These are phyloP conservation scores for Skeletonema potamos DNA, from an alignment of 108 stramenopile genomes.

Conservation along the genomic window DNA sequence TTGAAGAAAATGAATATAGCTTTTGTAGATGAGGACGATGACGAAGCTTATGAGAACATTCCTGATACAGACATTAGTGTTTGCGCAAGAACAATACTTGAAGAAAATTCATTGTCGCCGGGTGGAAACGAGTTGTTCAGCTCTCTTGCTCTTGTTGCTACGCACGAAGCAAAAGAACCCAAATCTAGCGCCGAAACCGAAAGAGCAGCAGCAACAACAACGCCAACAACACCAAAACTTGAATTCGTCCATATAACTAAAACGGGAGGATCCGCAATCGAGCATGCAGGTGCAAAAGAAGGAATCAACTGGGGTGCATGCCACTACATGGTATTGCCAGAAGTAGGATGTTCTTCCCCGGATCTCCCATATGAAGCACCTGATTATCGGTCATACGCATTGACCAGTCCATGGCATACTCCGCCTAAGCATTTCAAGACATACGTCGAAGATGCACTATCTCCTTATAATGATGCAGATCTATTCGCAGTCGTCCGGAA, in stretches of 20 bases:
- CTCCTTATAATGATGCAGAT: slow-evolving; percentile 30
- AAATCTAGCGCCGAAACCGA: not conserved
- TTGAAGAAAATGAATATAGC: not conserved
- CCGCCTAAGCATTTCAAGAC: slow-evolving; percentile 9
- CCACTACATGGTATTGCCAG: slow-evolving; percentile 22
- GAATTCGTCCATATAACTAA: slow-evolving; percentile 61
- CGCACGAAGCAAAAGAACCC: no score
- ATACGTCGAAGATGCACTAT: not conserved
- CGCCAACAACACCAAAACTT: no score
- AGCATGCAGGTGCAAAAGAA: slow-evolving; percentile 15
- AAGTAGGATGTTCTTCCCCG: slow-evolving; percentile 13
- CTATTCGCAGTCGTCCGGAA: slow-evolving; percentile 52
- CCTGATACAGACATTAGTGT: no score
- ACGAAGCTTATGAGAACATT: no score
- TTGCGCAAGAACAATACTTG: not conserved
- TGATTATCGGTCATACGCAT: slow-evolving; percentile 7
- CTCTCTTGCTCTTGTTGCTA: no score
- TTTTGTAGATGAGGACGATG: not conserved
- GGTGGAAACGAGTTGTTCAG: no score
- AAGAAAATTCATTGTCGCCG: not conserved
- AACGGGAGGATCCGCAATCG: slow-evolving; percentile 50
- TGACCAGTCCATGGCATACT: slow-evolving; percentile 29
- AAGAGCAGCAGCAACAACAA: no score
- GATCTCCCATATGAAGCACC: slow-evolving; percentile 12
- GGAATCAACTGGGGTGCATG: slow-evolving; percentile 51